Evolutionary conservation across 1,284 basidiomycete species (phyloP).

Genomic region (Irpex sp.): DNA sequence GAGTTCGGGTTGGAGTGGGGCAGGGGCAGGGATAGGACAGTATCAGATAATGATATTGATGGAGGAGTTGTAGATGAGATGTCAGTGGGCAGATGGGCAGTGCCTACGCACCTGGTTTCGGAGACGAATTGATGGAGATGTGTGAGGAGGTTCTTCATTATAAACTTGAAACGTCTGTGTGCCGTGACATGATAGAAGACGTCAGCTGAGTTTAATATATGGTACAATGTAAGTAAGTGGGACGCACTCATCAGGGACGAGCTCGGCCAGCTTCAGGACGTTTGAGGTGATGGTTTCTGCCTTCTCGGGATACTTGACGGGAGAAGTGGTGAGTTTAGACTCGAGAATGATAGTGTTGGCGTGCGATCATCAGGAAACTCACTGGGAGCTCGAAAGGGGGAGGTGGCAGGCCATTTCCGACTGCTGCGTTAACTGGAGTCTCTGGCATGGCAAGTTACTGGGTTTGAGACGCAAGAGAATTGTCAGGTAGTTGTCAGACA

Average conservation of each 20-base stretch:
- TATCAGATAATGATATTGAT: neutral
- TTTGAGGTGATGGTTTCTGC: conserved; percentile 58
- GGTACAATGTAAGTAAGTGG: too few species aligned
- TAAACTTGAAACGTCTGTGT: conserved; percentile 24
- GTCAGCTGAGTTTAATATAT: too few species aligned
- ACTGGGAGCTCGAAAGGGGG: conserved; percentile 30
- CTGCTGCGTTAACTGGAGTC: conserved; percentile 10
- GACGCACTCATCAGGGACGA: conserved; percentile 40
- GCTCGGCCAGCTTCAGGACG: conserved; percentile 42
- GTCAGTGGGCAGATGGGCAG: conserved; percentile 8
- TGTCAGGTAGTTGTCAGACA: neutral
- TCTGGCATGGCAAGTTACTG: neutral
- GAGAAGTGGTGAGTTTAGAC: neutral
- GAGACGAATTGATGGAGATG: conserved; percentile 57
- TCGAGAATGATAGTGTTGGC: neutral
- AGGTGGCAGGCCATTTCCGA: conserved; percentile 27
- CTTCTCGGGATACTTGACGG: conserved; percentile 42
- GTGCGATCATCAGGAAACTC: conserved; percentile 6
- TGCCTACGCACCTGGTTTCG: conserved; percentile 49
- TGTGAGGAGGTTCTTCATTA: conserved; percentile 45
- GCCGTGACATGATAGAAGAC: neutral
- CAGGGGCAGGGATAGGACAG: neutral
- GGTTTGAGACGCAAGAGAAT: neutral
- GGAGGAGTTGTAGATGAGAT: neutral
- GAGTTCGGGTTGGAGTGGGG: too few species aligned